A percentile compares a stretch with the other conserved stretches of the same genome.
phyloP scores from a whole-genome alignment of 306 rosid genomes.

The Canavalia ensiformis region DNA sequence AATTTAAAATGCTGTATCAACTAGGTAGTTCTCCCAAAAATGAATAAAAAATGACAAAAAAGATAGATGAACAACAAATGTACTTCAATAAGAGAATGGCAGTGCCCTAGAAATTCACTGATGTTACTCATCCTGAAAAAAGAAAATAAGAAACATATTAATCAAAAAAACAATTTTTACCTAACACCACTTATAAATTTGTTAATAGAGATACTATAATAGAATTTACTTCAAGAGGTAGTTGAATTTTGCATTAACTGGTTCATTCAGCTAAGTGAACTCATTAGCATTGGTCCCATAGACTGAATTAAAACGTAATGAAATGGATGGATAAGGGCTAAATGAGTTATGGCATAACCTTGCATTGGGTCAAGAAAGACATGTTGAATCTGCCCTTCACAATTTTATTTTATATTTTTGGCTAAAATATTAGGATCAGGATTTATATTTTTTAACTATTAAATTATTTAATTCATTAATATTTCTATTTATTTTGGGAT shows the following conservation, averaged over 20 bases:
- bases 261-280: constrained; percentile 18
- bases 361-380: not conserved
- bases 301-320: constrained; percentile 9
- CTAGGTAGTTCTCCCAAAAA: constrained; percentile 12
- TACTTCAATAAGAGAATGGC: constrained; percentile 89
- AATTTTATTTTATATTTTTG: not conserved
- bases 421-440: not conserved
- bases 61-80: constrained; percentile 28
- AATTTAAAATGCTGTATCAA: constrained; percentile 27
- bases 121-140: constrained; percentile 72
- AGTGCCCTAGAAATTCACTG: constrained; percentile 67
- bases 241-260: constrained; percentile 11
- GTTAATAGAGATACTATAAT: not conserved
- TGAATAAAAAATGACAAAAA: constrained; percentile 8
- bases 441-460: not conserved
- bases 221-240: not conserved
- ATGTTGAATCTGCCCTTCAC: constrained; percentile 3
- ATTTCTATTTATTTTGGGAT: constrained; percentile 1
- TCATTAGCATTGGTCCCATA: not conserved
- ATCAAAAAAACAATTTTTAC: constrained; percentile 16
- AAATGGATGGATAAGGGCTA: constrained; percentile 29
- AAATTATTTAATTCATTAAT: not conserved
- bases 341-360: constrained; percentile 5
- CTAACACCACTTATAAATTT: constrained; percentile 7
- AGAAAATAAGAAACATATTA: not conserved